Evolutionary conservation across 1,284 basidiomycete genomes (phyloP), one percentile per base, ranked within the genome.

Genomic region (Ceratobasidium sp.): DNA sequence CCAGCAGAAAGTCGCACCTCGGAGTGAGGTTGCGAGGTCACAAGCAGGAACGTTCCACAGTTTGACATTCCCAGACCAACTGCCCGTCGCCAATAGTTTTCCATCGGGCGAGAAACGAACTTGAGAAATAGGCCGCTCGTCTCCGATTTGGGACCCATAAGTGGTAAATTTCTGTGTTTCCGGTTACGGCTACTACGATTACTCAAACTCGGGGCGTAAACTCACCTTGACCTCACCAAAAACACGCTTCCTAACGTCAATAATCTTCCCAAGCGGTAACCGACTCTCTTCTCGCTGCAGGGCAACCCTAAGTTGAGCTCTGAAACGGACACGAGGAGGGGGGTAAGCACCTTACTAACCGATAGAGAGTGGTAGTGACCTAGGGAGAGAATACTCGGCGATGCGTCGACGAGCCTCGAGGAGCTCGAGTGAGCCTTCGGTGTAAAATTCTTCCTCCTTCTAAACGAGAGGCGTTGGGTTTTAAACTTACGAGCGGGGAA

Each of bases 91-190:
- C 33, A 99, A 84, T 56, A 93, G 85, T 78, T 92, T 82, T 76
- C 91, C 92, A 79, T 98, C 92, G 4, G 97, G 97, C 0, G 96
- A 90, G 80, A 99, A 99, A 28, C 97, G 90, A 36, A 98, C 93
- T 81, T 94, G 90, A 0, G 95, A 92, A 74, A 99, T 88, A 1
- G 96, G 95, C 61, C 97, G 87, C 75, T 97, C 95, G 79, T 98
- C 97, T 63, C 95, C 96, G 76, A 98, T 95, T 84, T 99, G 97
- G 0, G 96, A 98, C 30, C 97, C 97, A 56, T 98, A 86, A 77
- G 94, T 96, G 59, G 90, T 86, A 80, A 92, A 96, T 79, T 89
- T 91, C 92, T 96, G 77, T 0, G 16, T 46, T 49, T n/a, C 12
- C 59, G 59, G 69, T 38, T 23, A 60, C 28, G 60, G 62, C 77